Conservation (phyloP, 2,329 filamentous ascomycete species). For the Sporothrix sp. region DNA sequence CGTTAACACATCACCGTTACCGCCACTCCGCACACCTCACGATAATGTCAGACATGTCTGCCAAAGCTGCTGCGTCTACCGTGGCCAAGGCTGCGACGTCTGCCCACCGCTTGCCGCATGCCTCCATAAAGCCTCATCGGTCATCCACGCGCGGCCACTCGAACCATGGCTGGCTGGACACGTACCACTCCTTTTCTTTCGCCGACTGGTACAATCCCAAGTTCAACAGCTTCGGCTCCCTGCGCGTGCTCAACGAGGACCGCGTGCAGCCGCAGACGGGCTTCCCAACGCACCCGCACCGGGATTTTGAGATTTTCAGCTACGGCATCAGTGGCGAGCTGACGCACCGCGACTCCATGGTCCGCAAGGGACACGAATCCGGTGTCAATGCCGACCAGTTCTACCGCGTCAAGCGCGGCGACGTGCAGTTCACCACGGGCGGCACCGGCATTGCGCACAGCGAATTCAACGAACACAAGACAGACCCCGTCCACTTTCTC, state of each 20-base stretch:
- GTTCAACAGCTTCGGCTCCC: constrained; percentile 60
- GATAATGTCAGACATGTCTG: constrained; percentile 12
- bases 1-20: neutral
- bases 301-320: constrained; percentile 82
- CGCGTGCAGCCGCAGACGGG: constrained; percentile 63
- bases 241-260: constrained; percentile 84
- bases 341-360: constrained; percentile 80
- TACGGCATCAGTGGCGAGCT: constrained; percentile 80
- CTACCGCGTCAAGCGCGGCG: constrained; percentile 63
- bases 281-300: constrained; percentile 77
- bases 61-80: constrained; percentile 18
- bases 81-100: constrained; percentile 31
- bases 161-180: constrained; percentile 80
- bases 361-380: constrained; percentile 56
- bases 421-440: constrained; percentile 86
- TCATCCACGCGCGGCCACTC: constrained; percentile 64
- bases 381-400: constrained; percentile 49
- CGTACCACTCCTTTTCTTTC: constrained; percentile 80
- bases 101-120: constrained; percentile 53
- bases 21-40: neutral
- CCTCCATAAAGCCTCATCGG: constrained; percentile 64
- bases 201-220: constrained; percentile 59
- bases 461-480: constrained; percentile 67
- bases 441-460: constrained; percentile 72
- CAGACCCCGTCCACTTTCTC: constrained; percentile 68